Conservation (phyloP, 1,284 basidiomycete species). For the Rhodotorula sp. region DNA sequence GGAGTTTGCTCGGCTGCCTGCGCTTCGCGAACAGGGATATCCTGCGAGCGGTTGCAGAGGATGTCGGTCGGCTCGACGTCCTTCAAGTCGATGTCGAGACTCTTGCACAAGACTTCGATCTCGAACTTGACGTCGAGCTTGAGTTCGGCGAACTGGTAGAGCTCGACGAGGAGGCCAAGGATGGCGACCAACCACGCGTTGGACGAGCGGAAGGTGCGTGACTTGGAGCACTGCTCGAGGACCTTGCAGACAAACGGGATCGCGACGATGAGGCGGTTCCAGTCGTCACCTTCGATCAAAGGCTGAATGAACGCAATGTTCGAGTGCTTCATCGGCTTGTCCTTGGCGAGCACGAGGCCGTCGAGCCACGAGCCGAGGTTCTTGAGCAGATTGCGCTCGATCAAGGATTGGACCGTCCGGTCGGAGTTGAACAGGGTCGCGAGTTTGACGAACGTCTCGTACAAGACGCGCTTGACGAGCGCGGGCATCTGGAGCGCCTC, state of each 20-base stretch:
- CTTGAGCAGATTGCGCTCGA: conserved; percentile 87
- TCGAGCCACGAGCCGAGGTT: conserved; percentile 96
- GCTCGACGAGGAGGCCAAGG: conserved; percentile 83
- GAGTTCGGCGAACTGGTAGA: conserved; percentile 94
- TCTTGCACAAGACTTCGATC: conserved; percentile 95
- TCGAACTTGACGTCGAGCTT: conserved; percentile 98
- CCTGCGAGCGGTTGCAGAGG: conserved; percentile 62
- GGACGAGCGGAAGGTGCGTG: conserved; percentile 90
- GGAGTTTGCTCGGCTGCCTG: conserved; percentile 47
- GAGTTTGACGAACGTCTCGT: conserved; percentile 90
- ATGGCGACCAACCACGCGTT: conserved; percentile 99
- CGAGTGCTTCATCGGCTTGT: conserved; percentile 87
- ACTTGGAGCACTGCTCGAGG: conserved; percentile 83
- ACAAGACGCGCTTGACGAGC: conserved; percentile 74
- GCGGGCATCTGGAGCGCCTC: conserved; percentile 67
- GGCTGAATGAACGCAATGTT: conserved; percentile 96
- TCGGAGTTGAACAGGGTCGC: conserved; percentile 85
- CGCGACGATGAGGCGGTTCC: conserved; percentile 83
- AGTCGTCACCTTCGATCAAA: conserved; percentile 91
- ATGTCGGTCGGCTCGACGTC: conserved; percentile 79
- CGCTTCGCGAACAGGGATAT: conserved; percentile 49
- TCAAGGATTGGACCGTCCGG: conserved; percentile 75
- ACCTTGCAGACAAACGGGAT: conserved; percentile 99
- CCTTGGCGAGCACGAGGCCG: conserved; percentile 83
- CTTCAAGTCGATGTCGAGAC: conserved; percentile 82